Evolutionary conservation across 2,329 filamentous ascomycete species (phyloP).

Genomic region (Apiospora kogelbergensis): DNA sequence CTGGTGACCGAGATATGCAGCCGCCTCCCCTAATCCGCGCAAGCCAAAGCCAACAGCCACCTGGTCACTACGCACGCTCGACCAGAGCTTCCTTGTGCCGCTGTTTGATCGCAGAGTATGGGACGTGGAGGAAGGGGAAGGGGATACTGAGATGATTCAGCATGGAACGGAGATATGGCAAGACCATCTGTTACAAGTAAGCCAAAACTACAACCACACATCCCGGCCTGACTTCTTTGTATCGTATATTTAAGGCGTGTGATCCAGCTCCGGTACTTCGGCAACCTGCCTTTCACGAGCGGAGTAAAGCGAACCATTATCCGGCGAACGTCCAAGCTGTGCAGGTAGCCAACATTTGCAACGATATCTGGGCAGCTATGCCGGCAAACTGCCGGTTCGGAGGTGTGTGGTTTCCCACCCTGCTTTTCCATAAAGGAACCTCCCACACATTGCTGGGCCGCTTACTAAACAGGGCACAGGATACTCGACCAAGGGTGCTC

Average conservation of each 20-base stretch:
- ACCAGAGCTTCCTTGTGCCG: background rate
- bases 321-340: background rate
- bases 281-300: background rate
- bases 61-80: background rate
- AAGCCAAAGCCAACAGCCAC: background rate
- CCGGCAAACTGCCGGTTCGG: slow-evolving; percentile 4
- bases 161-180: background rate
- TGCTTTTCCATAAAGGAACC: background rate
- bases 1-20: background rate
- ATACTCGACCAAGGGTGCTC: background rate
- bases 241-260: background rate
- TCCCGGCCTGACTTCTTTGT: background rate
- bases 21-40: background rate
- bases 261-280: background rate
- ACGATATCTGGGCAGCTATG: background rate
- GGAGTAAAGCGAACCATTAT: background rate
- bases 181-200: background rate
- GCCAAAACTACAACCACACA: background rate
- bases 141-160: background rate
- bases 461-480: background rate
- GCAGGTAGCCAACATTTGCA: slow-evolving; percentile 1
- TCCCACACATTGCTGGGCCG: background rate
- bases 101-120: background rate
- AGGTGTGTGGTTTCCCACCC: background rate
- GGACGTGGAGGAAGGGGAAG: background rate